Evolutionary conservation across 192 early-diverging fungal species (phyloP).

Genomic region (Phlyctochytrium planicorne): DNA sequence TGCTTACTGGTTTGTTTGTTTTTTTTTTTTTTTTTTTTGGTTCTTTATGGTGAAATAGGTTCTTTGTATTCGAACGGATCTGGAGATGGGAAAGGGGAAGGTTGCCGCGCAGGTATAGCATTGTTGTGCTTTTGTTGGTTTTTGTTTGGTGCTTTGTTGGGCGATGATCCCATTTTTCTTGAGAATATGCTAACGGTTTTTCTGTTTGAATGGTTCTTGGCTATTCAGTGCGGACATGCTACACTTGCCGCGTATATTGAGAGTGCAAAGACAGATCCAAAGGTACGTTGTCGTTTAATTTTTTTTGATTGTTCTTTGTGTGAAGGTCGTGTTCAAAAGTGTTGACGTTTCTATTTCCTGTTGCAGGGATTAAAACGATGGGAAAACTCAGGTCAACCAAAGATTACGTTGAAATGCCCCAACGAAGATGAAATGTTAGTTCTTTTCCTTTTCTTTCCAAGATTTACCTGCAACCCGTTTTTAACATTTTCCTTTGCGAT

Average conservation of each 20-base stretch:
- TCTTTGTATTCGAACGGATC: slow-evolving; percentile 81
- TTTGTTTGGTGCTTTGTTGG: too few species aligned
- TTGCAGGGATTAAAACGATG: slow-evolving; percentile 53
- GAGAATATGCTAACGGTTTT: too few species aligned
- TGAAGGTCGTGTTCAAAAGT: neutral
- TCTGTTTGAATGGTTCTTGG: neutral
- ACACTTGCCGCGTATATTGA: slow-evolving; percentile 64
- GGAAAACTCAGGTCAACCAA: slow-evolving; percentile 80
- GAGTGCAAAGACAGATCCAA: slow-evolving; percentile 24
- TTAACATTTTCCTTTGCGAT: slow-evolving; percentile 2
- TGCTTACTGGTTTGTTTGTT: too few species aligned
- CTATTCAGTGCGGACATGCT: slow-evolving; percentile 79
- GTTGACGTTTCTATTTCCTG: neutral
- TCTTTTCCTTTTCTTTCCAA: neutral
- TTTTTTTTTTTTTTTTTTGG: neutral
- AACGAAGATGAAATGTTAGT: slow-evolving; percentile 77
- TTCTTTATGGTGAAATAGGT: slow-evolving; percentile 53
- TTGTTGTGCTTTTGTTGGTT: neutral
- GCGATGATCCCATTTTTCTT: too few species aligned
- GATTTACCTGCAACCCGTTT: neutral
- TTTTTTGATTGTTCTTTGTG: too few species aligned
- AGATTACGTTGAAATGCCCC: slow-evolving; percentile 77
- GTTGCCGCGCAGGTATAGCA: slow-evolving; percentile 74
- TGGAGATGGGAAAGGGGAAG: slow-evolving; percentile 95
- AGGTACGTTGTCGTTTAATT: neutral